Conservation (phyloP, 1,139 yeast genomes). For the Hyphopichia buzzinii region DNA sequence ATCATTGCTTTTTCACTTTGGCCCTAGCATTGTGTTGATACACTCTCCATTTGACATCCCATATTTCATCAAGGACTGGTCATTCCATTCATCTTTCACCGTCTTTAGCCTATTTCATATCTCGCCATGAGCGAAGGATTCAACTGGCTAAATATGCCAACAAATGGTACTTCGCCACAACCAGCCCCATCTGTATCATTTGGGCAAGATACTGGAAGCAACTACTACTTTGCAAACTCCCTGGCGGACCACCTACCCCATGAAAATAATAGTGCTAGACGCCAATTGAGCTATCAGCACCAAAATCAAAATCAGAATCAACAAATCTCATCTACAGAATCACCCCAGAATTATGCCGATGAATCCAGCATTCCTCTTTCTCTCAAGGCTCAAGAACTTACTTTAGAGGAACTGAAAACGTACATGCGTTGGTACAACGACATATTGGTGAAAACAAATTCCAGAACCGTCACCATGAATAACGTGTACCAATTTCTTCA, state of each 20-base stretch:
- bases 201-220: constrained; percentile 9
- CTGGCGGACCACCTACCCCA: constrained; percentile 12
- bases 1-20: no score
- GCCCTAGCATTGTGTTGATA: no score
- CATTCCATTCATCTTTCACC: no score
- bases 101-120: no score
- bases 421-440: constrained; percentile 78
- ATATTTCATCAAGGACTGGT: no score
- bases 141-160: constrained; percentile 24
- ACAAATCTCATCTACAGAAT: background rate
- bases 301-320: constrained; percentile 1
- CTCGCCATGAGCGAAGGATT: constrained; percentile 10
- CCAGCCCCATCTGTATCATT: constrained; percentile 22
- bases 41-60: no score
- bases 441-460: constrained; percentile 56
- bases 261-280: background rate
- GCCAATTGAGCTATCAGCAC: background rate
- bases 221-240: constrained; percentile 10
- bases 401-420: constrained; percentile 65
- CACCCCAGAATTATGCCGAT: constrained; percentile 6
- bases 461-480: constrained; percentile 52
- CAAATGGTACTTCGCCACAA: constrained; percentile 15
- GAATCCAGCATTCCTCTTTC: constrained; percentile 53
- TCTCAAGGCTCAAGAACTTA: constrained; percentile 57
- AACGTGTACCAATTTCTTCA: constrained; percentile 65